Evolutionary conservation across 306 rosid species (phyloP), one percentile per base, ranked within the genome.

Genomic region (Citrullus colocynthis): DNA sequence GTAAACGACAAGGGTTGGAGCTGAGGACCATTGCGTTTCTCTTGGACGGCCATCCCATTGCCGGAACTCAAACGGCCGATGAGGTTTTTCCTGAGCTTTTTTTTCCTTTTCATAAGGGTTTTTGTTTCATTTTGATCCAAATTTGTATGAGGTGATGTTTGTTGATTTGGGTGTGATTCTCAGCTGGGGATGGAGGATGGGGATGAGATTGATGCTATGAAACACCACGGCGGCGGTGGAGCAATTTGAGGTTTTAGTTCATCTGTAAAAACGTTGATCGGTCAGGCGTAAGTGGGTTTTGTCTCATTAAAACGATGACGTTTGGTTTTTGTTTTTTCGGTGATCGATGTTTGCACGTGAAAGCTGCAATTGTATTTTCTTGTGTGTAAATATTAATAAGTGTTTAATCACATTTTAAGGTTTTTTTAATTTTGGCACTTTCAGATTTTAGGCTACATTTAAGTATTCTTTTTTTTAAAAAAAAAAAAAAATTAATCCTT

Each of bases 131-230:
- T 7, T 52, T 52, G 6, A 52, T 16, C 7, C 20, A 0, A 24
- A 34, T 39, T 59, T 69, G 16, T 77, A 3, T 64, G 20, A 2
- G 54, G 20, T 21, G 6, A 6, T 16, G 54, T 51, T 52, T 15
- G 70, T 37, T 39, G 15, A 63, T 66, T 2, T 45, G 32, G 36
- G 7, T 72, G 24, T 49, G 6, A 61, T 63, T 61, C 17, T 77
- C 88, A 83, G 89, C 85, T 89, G 14, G 87, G 78, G 39, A 52
- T 87, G 89, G 88, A 87, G 78, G 88, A 89, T 32, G 88, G 85
- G 1, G 93, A 87, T 80, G 88, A 81, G 76, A 86, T 86, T 1
- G 92, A 86, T 78, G 92, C 87, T 0, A 89, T 89, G 90, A 49
- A 79, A 78, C 93, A 89, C 78, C 93, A 87, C 64, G 81, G 78